phyloP scores from a whole-genome alignment of 2,329 filamentous ascomycete species.

The Ceratocystiopsis sp. region DNA sequence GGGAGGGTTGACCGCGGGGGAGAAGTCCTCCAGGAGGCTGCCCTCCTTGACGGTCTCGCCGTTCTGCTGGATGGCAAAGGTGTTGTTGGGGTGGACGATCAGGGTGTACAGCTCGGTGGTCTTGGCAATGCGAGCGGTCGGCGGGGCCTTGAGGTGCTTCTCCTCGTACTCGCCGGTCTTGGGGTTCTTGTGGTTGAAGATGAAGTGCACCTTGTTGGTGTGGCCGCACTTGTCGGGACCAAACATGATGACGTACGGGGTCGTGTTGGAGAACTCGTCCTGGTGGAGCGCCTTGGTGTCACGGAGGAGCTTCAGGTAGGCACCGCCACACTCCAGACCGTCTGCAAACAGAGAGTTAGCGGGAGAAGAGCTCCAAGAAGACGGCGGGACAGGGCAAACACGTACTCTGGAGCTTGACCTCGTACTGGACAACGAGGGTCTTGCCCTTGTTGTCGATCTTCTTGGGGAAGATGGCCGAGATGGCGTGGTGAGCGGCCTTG shows the following conservation, averaged over 20 bases:
- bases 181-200: slow-evolving; percentile 99
- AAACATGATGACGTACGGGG: slow-evolving; percentile 99
- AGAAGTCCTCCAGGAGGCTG: slow-evolving; percentile 85
- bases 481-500: slow-evolving; percentile 93
- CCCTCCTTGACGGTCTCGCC: slow-evolving; percentile 78
- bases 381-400: slow-evolving; percentile 10
- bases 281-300: slow-evolving; percentile 94
- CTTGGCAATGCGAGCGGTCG: slow-evolving; percentile 78
- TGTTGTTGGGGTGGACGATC: slow-evolving; percentile 92
- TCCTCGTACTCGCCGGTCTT: slow-evolving; percentile 99
- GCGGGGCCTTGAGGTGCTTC: slow-evolving; percentile 84
- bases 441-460: slow-evolving; percentile 95
- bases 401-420: slow-evolving; percentile 97
- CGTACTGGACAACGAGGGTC: slow-evolving; percentile 93
- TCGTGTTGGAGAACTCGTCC: slow-evolving; percentile 95
- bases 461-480: slow-evolving; percentile 96
- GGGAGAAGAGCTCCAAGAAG: neutral
- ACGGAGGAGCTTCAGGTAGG: slow-evolving; percentile 96
- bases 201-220: slow-evolving; percentile 97
- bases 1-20: slow-evolving; percentile 78
- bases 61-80: slow-evolving; percentile 82
- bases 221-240: slow-evolving; percentile 97
- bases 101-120: slow-evolving; percentile 89
- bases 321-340: slow-evolving; percentile 92
- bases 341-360: slow-evolving; percentile 30